phyloP scores from a whole-genome alignment of 306 rosid species.

The Dryas alaskensis region DNA sequence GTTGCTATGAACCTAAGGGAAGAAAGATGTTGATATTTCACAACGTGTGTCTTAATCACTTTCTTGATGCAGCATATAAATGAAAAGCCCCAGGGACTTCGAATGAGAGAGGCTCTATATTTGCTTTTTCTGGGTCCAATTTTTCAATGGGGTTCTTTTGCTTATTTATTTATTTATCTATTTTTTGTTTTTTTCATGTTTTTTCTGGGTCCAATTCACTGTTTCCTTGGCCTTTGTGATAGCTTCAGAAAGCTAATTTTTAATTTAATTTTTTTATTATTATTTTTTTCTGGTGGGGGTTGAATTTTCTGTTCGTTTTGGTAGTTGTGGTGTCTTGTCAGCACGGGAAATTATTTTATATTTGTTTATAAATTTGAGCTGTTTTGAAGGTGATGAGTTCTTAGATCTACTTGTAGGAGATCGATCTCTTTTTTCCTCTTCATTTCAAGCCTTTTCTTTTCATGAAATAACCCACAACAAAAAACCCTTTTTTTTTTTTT shows the following conservation, averaged over 20 bases:
- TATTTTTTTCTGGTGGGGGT: background rate
- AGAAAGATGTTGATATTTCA: constrained; percentile 22
- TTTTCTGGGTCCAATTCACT: background rate
- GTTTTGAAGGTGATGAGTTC: constrained; percentile 4
- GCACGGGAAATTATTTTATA: background rate
- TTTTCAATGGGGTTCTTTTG: background rate
- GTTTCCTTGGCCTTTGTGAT: background rate
- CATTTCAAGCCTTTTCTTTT: no score
- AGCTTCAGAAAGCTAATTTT: background rate
- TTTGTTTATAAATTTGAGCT: background rate
- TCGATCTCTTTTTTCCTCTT: no score
- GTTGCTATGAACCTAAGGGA: constrained; percentile 26
- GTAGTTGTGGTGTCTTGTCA: constrained; percentile 38
- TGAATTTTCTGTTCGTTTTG: constrained; percentile 21
- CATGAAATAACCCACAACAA: no score
- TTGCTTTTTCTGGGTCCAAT: constrained; percentile 6
- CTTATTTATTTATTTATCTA: background rate
- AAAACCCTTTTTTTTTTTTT: no score
- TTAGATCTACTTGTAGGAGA: constrained; percentile 17
- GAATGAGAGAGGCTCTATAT: background rate
- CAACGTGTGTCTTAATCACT: constrained; percentile 14
- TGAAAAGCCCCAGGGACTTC: constrained; percentile 10
- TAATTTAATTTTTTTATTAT: background rate
- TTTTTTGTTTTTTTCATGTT: background rate
- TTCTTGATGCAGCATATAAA: constrained; percentile 11